Percentiles rank a stretch among this genome's conserved stretches.
These are phyloP conservation scores for Rhododendron simsii DNA, from an alignment of 148 eudicot genomes.

Conservation along the genomic window DNA sequence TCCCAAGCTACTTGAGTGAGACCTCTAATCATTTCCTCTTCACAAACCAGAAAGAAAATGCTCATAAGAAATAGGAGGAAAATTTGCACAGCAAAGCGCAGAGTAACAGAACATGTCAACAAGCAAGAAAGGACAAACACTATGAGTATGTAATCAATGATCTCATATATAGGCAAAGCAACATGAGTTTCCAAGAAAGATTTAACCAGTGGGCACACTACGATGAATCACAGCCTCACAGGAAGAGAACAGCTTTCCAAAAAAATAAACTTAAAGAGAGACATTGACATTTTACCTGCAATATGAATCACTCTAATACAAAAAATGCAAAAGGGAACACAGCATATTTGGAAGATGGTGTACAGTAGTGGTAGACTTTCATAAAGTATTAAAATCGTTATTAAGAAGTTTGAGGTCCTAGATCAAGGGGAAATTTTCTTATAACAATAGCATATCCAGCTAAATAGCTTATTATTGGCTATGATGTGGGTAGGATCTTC, in stretches of 20 bases:
- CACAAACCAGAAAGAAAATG: constrained; percentile 16
- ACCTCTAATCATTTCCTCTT: constrained; percentile 89
- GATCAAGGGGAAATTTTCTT: background rate
- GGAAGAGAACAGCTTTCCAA: background rate
- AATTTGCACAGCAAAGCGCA: background rate
- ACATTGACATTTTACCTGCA: background rate
- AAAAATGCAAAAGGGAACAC: background rate
- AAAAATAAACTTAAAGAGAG: background rate
- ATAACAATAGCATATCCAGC: background rate
- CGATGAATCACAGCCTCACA: too few relatives aligned
- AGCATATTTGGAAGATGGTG: background rate
- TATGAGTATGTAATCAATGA: background rate
- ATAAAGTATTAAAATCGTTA: background rate
- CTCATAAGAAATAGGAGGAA: background rate
- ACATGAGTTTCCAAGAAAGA: background rate
- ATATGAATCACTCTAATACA: background rate
- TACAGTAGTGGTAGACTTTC: background rate
- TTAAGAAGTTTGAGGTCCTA: background rate
- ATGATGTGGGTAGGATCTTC: background rate
- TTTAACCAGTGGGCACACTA: background rate
- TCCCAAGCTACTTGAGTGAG: constrained; percentile 87
- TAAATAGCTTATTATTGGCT: background rate
- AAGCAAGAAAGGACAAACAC: background rate
- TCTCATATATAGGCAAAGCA: background rate
- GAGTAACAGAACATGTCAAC: background rate